Base-by-base conservation (phyloP, 2,329 filamentous ascomycete species). In the Verticillium albo-atrum region DNA sequence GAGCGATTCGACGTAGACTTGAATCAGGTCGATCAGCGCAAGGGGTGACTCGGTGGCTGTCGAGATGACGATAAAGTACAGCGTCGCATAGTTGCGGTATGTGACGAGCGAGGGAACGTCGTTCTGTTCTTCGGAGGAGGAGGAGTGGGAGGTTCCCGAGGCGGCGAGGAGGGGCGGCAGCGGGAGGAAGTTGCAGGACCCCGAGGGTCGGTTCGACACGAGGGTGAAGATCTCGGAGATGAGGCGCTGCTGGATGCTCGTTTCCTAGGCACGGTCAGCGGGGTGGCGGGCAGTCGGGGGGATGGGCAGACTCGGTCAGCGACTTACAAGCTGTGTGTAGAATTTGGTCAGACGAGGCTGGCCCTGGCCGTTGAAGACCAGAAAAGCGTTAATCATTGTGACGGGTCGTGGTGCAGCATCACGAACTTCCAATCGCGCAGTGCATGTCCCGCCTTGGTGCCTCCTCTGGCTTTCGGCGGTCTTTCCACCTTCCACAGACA, bases 351-450 rank as follows among this genome's bases (percentile, higher is more conserved):
- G 84, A 59, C 95, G 89, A 37, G 95, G 94, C 77, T 99, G 94
- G 64, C 95, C 95, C 68, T 94, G 92, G 79, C 97, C 97, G 72
- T 99, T 99, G 82, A 99, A 99, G 73, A 99, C 94, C 66, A 99
- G 83, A 63, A 99, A 94, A 32, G 96, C 95, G 82, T 97, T 99
- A 76, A 99, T 98, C 95, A 99, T 99, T 67, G 66, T 77, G 63
- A 55, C 34, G 54, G 53, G n/a, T 55, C 57, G 62, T 60, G 60
- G 30, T 62, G 63, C 62, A 54, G 66, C 68, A 67, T 70, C 55
- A n/a, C 51, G 25, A n/a, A n/a, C n/a, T n/a, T n/a, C n/a, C n/a
- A n/a, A n/a, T n/a, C n/a, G n/a, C n/a, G n/a, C n/a, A n/a, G n/a
- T n/a, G n/a, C n/a, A n/a, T n/a, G n/a, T 25, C 7, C 17, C 47